Percentiles rank a stretch among this genome's conserved stretches.
Evolutionary conservation across 2,329 filamentous ascomycete species (phyloP).

Genomic region (Ophiostoma triangulosporum): DNA sequence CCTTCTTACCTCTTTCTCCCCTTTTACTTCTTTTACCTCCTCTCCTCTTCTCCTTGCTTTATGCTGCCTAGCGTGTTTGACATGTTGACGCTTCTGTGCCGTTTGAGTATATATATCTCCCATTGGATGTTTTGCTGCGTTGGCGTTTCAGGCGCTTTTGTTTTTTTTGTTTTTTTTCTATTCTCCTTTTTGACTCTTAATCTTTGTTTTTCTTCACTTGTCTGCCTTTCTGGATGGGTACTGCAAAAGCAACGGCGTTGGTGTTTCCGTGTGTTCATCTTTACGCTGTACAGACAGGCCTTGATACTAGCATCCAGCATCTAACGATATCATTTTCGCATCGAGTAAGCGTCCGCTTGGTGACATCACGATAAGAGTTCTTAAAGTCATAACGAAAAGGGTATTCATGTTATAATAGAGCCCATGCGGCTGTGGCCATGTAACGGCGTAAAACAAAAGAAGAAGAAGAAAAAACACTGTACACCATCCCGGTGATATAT

Average conservation of each 20-base stretch:
- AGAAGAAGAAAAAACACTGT: neutral
- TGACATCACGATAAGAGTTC: no score
- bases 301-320: neutral
- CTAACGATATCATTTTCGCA: no score
- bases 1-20: neutral
- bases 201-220: neutral
- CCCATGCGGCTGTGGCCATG: neutral
- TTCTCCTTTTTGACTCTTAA: neutral
- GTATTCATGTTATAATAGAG: neutral
- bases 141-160: neutral
- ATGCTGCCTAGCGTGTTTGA: no score
- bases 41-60: neutral
- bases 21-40: neutral
- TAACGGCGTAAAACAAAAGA: neutral
- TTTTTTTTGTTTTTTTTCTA: neutral
- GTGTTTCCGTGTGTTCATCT: neutral
- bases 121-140: neutral
- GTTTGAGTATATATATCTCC: neutral
- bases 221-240: neutral
- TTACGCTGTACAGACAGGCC: neutral
- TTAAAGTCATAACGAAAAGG: neutral
- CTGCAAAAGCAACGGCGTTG: neutral
- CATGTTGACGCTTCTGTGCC: neutral
- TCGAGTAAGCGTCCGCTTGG: no score
- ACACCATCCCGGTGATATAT: neutral